These are phyloP conservation scores for Dryas drummondii DNA, from an alignment of 306 rosid genomes.

Conservation along the genomic window DNA sequence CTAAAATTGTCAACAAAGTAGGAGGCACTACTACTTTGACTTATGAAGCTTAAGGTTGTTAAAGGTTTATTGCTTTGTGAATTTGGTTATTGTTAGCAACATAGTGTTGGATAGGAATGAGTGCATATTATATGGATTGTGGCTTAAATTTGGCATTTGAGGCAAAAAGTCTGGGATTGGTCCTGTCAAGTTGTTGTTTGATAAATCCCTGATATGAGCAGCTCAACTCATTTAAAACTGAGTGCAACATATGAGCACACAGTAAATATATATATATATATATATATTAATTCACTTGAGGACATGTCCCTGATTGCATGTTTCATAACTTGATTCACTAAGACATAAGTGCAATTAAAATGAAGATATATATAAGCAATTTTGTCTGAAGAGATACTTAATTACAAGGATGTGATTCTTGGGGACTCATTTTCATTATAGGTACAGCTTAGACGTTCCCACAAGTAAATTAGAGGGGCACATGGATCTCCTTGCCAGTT, in stretches of 20 bases:
- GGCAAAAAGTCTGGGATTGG: conserved; percentile 29
- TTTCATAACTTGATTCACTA: neutral
- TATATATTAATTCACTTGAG: conserved; percentile 46
- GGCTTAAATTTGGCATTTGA: conserved; percentile 16
- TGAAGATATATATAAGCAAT: neutral
- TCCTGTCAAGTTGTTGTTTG: too few relatives aligned
- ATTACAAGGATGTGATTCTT: conserved; percentile 54
- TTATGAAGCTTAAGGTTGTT: too few relatives aligned
- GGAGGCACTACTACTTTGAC: too few relatives aligned
- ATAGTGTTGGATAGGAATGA: too few relatives aligned
- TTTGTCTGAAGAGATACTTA: conserved; percentile 9
- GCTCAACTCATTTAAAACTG: conserved; percentile 3
- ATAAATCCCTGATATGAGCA: conserved; percentile 44
- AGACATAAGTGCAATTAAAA: neutral
- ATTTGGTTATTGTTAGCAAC: too few relatives aligned
- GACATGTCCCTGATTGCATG: conserved; percentile 38
- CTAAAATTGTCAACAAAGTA: too few relatives aligned
- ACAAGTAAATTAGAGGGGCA: conserved; percentile 35
- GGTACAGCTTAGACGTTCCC: conserved; percentile 59
- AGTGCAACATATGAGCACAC: too few relatives aligned
- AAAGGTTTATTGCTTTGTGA: too few relatives aligned
- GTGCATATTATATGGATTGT: too few relatives aligned
- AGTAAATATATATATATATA: conserved; percentile 9
- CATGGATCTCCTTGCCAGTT: conserved; percentile 74
- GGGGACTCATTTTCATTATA: conserved; percentile 19